phyloP scores from a whole-genome alignment of 208 protist species.

The Leishmania gerbilli region DNA sequence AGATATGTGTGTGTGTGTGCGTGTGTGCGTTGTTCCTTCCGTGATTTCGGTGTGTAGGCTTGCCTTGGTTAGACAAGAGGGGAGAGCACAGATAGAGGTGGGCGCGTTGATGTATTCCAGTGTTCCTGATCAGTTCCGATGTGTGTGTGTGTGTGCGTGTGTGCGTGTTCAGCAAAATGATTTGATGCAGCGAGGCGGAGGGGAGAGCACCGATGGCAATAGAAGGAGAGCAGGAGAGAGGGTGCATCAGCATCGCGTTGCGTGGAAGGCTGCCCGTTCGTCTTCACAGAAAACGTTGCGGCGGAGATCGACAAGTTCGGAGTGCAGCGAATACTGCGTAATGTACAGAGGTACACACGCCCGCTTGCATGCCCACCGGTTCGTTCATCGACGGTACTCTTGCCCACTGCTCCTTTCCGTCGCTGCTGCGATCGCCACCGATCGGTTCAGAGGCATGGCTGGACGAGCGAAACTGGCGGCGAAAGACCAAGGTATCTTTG shows the following conservation, averaged over 20 bases:
- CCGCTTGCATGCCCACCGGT: neutral
- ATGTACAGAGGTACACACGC: neutral
- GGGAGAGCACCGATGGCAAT: neutral
- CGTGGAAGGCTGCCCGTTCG: neutral
- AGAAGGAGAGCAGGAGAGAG: neutral
- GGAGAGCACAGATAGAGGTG: neutral
- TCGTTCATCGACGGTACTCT: neutral
- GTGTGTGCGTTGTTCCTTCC: neutral
- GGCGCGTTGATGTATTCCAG: neutral
- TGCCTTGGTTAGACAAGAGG: neutral
- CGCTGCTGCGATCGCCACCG: neutral
- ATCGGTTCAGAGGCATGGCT: neutral
- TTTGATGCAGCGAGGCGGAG: neutral
- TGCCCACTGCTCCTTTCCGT: neutral
- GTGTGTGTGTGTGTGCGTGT: neutral
- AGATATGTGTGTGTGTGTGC: neutral
- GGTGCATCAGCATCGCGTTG: neutral
- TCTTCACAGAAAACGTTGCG: neutral
- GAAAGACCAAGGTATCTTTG: neutral
- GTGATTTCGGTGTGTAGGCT: neutral
- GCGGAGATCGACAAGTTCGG: neutral
- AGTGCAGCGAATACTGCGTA: neutral
- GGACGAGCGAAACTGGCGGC: neutral
- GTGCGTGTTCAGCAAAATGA: neutral
- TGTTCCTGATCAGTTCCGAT: neutral